Base-by-base conservation (phyloP, 2,329 filamentous ascomycete genomes). In the Diatrype stigma region DNA sequence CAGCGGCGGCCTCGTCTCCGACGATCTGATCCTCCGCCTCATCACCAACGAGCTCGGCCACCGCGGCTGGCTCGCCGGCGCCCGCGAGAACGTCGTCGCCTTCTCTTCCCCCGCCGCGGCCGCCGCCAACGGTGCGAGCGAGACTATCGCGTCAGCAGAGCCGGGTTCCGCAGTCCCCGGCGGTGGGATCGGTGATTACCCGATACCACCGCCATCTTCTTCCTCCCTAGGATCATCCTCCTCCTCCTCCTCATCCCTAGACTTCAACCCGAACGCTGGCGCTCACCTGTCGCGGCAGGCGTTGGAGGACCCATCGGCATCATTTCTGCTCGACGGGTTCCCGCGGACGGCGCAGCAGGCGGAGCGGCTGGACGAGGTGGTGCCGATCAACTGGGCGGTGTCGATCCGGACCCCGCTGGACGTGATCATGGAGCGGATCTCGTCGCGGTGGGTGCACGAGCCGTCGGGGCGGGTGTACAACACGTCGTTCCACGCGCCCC, bases 281-380 rank as follows among this genome's bases (percentile, higher is more conserved):
- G 53, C 70, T 64, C 53, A 71, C 71, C 28, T 67, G 23, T 67
- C 66, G 11, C 45, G 49, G 8, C 70, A 71, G 49, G 74, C 78
- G 44, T 84, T 85, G 46, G 80, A 94, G 40, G 80, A 87, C 56
- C 88, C 91, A 0, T 75, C 83, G 1, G 90, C 91, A 8, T 96
- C 91, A 1, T 97, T 96, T 69, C 88, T 99, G 57, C 86, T 99
- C 48, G 94, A 99, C 67, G 94, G 94, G 16, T 99, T 97, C 70
- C 94, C 94, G 2, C 87, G 94, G 58, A 99, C 90, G 6, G 87
- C 89, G 1, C 67, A 75, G 3, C 94, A 99, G 71, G 94, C 92
- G 26, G 69, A 73, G 40, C 85, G 85, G 51, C 80, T 97, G 45
- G 91, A 96, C 66, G 73, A 76, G 44, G 78, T 96, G 32, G 82